A percentile compares a stretch with the other conserved stretches of the same genome.
phyloP scores from a whole-genome alignment of 2,329 filamentous ascomycete species.

The Sclerotinia spermophila region DNA sequence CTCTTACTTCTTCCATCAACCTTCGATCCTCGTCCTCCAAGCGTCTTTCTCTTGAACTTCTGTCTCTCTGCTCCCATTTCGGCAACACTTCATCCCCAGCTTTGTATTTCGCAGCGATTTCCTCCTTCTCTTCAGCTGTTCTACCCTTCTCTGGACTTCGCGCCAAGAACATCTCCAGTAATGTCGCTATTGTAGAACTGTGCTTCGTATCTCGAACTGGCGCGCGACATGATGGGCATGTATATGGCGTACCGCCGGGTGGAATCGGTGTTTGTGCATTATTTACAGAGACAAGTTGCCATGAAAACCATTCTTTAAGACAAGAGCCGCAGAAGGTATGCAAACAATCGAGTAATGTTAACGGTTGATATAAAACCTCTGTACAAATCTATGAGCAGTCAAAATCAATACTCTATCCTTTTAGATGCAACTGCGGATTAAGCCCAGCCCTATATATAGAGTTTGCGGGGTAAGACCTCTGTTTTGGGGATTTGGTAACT shows the following conservation, averaged over 20 bases:
- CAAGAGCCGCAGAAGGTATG: constrained; percentile 96
- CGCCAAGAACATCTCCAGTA: constrained; percentile 82
- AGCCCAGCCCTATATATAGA: neutral
- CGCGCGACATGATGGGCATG: constrained; percentile 89
- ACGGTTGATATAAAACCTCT: constrained; percentile 85
- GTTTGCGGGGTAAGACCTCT: constrained; percentile 6
- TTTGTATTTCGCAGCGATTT: constrained; percentile 72
- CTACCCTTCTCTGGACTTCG: constrained; percentile 75
- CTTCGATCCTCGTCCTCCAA: constrained; percentile 43
- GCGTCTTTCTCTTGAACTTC: constrained; percentile 51
- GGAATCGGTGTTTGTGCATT: constrained; percentile 29
- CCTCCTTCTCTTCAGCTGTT: constrained; percentile 67
- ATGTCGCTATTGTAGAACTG: constrained; percentile 84
- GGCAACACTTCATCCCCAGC: constrained; percentile 79
- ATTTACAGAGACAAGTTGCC: constrained; percentile 48
- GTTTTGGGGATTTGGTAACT: constrained; percentile 6
- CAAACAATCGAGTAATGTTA: constrained; percentile 87
- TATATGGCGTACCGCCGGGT: constrained; percentile 53
- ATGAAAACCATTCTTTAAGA: constrained; percentile 92
- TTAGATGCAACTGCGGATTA: neutral
- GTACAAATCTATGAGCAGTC: constrained; percentile 74
- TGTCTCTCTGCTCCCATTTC: constrained; percentile 49
- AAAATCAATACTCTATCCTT: neutral
- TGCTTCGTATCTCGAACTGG: constrained; percentile 80
- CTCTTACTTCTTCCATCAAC: constrained; percentile 33